phyloP scores from a whole-genome alignment of 163 green algal genomes.

The Chlorella variabilis region DNA sequence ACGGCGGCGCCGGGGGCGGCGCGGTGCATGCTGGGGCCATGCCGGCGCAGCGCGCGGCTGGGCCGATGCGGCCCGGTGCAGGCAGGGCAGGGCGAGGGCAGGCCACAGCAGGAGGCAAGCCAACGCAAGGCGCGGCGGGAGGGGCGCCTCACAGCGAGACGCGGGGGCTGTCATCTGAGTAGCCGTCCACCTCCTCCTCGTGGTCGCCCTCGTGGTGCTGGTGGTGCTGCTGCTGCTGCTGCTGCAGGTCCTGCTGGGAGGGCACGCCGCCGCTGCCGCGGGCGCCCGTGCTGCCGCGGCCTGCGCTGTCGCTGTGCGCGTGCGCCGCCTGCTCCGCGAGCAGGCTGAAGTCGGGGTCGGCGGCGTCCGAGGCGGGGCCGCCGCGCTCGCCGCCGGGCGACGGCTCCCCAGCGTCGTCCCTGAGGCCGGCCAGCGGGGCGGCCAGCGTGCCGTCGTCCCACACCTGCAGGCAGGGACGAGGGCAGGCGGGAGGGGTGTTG shows the following conservation, averaged over 20 bases:
- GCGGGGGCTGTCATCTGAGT: conserved; percentile 23
- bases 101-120: not conserved
- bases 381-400: not conserved
- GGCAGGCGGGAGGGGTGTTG: no score
- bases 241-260: no score
- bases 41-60: no score
- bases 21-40: no score
- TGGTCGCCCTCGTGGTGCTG: not conserved
- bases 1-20: no score
- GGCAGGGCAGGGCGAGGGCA: no score
- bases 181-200: conserved; percentile 5
- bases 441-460: conserved; percentile 46
- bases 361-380: not conserved
- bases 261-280: not conserved
- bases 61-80: no score
- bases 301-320: not conserved
- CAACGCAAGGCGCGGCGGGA: not conserved
- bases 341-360: conserved; percentile 10
- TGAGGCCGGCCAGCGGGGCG: conserved; percentile 3
- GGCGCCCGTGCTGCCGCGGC: not conserved
- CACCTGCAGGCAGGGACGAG: no score
- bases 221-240: not conserved
- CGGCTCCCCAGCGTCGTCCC: not conserved
- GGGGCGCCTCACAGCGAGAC: conserved; percentile 4
- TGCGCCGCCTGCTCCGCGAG: not conserved